Evolutionary conservation across 2,329 filamentous ascomycete genomes (phyloP), one percentile per base, ranked within the genome.

Genomic region (Fusarium cicatricum): DNA sequence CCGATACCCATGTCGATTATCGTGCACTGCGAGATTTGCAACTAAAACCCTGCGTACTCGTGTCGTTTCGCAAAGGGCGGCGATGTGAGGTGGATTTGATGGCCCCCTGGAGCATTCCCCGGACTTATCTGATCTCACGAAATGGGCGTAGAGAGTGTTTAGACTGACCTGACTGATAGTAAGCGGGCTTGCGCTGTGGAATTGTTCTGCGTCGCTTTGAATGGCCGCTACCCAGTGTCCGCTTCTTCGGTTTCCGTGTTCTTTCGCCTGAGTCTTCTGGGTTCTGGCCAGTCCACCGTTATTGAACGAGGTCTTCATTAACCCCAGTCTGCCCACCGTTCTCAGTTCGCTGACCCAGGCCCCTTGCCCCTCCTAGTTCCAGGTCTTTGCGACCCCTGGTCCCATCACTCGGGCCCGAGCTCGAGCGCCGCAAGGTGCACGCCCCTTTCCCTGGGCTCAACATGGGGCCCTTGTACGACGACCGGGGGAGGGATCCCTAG

Each of bases 71-170:
- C 34, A 4, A 45, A 59, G 23, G 42, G 49, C 60, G 16, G 34
- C 46, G 28, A 49, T 40, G 28, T 32, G 21, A 34, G 39, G 37
- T 23, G 23, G 19, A 16, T 21, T 43, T 19, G 42, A 42, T 37
- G 33, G 44, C 38, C 36, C 58, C 62, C 60, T 66, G 45, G 60
- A 60, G 43, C 60, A 66, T 67, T 67, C 65, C 65, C 65, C 65
- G 60, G 65, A 62, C 66, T 54, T 63, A 33, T 55, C 42, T 63
- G 32, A 49, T 60, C 40, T 51, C 39, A 47, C 36, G 23, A 23
- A 33, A 15, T 46, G 23, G 16, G 29, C 26, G 32, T 46, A 31
- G 23, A 43, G 39, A 53, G 37, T 21, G 39, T 23, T 23, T 23
- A 23, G 43, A 11, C 23, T 29, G 34, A 17, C n/a, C 31, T 32